Conservation (phyloP, 2,329 filamentous ascomycete species). For the Trichoderma semiorbis region DNA sequence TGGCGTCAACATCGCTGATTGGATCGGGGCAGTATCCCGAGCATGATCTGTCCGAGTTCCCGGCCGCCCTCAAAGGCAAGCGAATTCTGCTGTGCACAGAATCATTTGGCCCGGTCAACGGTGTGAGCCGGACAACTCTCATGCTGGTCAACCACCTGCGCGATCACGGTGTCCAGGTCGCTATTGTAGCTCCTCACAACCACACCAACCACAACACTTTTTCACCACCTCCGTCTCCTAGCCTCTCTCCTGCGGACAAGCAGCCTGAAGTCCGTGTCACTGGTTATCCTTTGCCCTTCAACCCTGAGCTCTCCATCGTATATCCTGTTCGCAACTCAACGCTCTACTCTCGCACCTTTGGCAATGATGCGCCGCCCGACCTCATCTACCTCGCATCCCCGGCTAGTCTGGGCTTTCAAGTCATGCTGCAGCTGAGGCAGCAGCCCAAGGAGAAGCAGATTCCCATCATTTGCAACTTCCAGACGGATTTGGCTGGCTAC, state of each 20-base stretch:
- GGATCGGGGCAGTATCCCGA: slow-evolving; percentile 22
- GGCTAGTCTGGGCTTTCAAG: slow-evolving; percentile 66
- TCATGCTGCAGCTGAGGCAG: slow-evolving; percentile 65
- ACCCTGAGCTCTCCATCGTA: slow-evolving; percentile 66
- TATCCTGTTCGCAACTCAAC: slow-evolving; percentile 64
- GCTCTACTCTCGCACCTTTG: slow-evolving; percentile 59
- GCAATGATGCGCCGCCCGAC: slow-evolving; percentile 50
- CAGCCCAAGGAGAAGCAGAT: slow-evolving; percentile 52
- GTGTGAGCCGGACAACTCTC: slow-evolving; percentile 67
- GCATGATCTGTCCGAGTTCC: slow-evolving; percentile 45
- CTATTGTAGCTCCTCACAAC: slow-evolving; percentile 62
- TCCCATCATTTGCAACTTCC: slow-evolving; percentile 65
- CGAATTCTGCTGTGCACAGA: slow-evolving; percentile 66
- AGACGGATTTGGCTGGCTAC: slow-evolving; percentile 68
- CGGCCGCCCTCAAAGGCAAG: slow-evolving; percentile 52
- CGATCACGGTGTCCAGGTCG: slow-evolving; percentile 60
- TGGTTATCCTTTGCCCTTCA: slow-evolving; percentile 67
- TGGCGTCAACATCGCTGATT: slow-evolving; percentile 17
- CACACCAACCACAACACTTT: slow-evolving; percentile 54
- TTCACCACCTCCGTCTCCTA: slow-evolving; percentile 39
- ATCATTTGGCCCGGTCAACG: slow-evolving; percentile 69
- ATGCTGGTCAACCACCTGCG: slow-evolving; percentile 67
- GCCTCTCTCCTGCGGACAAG: slow-evolving; percentile 31
- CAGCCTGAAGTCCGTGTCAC: slow-evolving; percentile 55
- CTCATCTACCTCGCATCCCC: slow-evolving; percentile 68